phyloP scores from a whole-genome alignment of 768 basidiomycete genomes.

The Leccinum fibrillosum region DNA sequence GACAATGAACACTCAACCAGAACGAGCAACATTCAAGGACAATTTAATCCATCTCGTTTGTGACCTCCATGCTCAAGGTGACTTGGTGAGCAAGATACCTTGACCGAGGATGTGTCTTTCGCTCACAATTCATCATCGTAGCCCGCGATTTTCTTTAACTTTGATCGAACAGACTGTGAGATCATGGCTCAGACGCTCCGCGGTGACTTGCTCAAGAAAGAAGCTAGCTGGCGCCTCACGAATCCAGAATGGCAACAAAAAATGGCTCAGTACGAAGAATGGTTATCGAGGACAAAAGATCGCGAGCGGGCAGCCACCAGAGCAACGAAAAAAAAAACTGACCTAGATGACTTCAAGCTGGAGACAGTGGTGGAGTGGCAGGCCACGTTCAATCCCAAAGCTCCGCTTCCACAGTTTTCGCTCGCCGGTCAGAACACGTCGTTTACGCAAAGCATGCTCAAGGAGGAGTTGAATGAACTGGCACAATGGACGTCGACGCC shows the following conservation, averaged over 20 bases:
- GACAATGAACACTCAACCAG: slow-evolving; percentile 34
- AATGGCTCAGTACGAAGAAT: slow-evolving; percentile 48
- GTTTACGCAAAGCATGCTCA: slow-evolving; percentile 47
- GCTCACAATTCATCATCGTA: slow-evolving; percentile 16
- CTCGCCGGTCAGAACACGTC: slow-evolving; percentile 45
- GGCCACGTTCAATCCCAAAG: slow-evolving; percentile 52
- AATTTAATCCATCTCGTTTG: slow-evolving; percentile 53
- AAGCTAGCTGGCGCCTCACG: slow-evolving; percentile 46
- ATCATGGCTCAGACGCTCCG: slow-evolving; percentile 42
- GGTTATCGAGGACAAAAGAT: slow-evolving; percentile 45
- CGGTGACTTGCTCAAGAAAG: slow-evolving; percentile 37
- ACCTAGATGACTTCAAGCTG: slow-evolving; percentile 23
- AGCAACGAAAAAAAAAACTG: slow-evolving; percentile 37
- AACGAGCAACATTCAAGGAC: slow-evolving; percentile 27
- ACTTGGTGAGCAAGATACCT: slow-evolving; percentile 47
- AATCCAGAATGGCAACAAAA: slow-evolving; percentile 50
- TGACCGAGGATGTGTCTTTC: not conserved
- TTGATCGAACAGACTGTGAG: slow-evolving; percentile 60
- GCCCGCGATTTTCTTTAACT: slow-evolving; percentile 69
- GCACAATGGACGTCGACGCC: slow-evolving; percentile 31
- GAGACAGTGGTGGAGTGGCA: slow-evolving; percentile 42
- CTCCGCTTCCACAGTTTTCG: slow-evolving; percentile 58
- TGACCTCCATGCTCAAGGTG: slow-evolving; percentile 51
- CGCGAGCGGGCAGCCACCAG: slow-evolving; percentile 44
- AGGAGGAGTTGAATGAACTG: slow-evolving; percentile 44